Evolutionary conservation across 192 early-diverging fungal species (phyloP).

Genomic region (Entrophospora sp.): DNA sequence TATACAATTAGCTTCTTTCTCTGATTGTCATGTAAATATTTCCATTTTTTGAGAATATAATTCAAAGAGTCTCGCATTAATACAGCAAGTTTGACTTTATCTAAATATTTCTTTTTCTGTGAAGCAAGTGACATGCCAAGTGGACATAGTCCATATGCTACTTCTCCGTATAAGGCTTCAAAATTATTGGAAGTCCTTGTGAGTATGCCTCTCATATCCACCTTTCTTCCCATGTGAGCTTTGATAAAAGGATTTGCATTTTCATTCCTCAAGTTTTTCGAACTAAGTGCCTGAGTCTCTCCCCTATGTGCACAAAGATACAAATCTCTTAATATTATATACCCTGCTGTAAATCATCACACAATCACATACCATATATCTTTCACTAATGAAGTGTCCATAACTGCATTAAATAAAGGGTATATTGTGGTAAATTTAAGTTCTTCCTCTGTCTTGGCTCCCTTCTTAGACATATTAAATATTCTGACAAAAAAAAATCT

Average conservation of each 20-base stretch:
- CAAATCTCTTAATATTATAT: neutral
- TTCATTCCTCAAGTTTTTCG: neutral
- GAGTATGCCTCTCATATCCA: slow-evolving; percentile 1
- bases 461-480: neutral
- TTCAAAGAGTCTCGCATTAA: neutral
- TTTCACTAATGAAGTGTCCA: neutral
- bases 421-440: neutral
- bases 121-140: neutral
- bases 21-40: neutral
- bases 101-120: neutral
- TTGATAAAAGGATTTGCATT: neutral
- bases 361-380: neutral
- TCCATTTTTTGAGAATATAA: neutral
- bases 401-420: slow-evolving; percentile 1
- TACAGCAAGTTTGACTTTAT: slow-evolving; percentile 3
- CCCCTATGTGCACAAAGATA: neutral
- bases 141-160: neutral
- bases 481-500: neutral
- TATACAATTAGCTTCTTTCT: slow-evolving; percentile 4
- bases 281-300: neutral
- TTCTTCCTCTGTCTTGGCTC: neutral
- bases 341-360: neutral
- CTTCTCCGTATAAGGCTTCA: neutral
- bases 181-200: neutral
- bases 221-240: neutral